phyloP scores from a whole-genome alignment of 1,139 yeast genomes.

The Wickerhamomyces sp. region DNA sequence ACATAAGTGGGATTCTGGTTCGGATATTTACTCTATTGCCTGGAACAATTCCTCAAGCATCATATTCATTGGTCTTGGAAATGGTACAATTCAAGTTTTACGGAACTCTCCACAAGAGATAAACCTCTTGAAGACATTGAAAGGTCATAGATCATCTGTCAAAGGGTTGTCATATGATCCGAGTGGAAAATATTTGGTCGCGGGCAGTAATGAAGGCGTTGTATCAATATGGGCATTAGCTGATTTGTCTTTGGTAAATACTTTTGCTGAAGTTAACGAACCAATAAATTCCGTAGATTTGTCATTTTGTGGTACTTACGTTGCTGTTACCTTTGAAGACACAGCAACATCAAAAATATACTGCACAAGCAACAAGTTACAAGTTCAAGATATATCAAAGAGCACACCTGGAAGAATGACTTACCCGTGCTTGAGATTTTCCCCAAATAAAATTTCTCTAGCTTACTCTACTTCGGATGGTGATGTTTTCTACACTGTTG shows the following conservation, averaged over 20 bases:
- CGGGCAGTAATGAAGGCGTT: conserved; percentile 69
- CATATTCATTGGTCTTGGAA: conserved; percentile 26
- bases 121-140: conserved; percentile 25
- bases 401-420: conserved; percentile 35
- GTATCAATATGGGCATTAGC: conserved; percentile 55
- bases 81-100: conserved; percentile 35
- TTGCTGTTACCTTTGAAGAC: conserved; percentile 43
- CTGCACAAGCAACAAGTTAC: conserved; percentile 30
- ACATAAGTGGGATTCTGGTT: conserved; percentile 10
- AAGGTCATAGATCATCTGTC: conserved; percentile 51
- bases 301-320: conserved; percentile 39
- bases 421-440: conserved; percentile 36
- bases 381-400: conserved; percentile 31
- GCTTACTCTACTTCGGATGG: conserved; percentile 36
- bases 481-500: conserved; percentile 21
- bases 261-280: conserved; percentile 46
- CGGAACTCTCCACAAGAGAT: conserved; percentile 19
- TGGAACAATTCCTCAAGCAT: conserved; percentile 31
- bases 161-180: conserved; percentile 53
- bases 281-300: conserved; percentile 40
- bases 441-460: conserved; percentile 35
- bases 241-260: conserved; percentile 39
- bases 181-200: conserved; percentile 46
- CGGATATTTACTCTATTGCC: conserved; percentile 14
- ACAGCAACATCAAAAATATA: conserved; percentile 36